phyloP scores from a whole-genome alignment of 805 yeast genomes.

The Saturnispora bothae region DNA sequence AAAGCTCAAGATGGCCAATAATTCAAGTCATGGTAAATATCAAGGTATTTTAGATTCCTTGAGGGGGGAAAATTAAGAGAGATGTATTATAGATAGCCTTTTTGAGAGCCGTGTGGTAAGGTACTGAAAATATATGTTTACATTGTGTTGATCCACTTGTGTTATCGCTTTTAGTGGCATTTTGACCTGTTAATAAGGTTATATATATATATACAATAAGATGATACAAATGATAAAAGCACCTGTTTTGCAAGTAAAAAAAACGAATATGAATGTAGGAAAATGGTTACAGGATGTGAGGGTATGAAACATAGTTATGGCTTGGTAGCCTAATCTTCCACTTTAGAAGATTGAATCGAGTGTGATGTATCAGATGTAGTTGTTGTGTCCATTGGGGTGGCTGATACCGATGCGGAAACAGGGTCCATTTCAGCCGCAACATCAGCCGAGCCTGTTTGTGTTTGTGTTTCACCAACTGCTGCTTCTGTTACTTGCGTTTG shows the following conservation, averaged over 20 bases:
- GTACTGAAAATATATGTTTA: no score
- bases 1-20: slow-evolving; percentile 60
- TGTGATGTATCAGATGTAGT: not conserved
- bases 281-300: no score
- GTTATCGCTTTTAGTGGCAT: no score
- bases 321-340: not conserved
- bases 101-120: no score
- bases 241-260: no score
- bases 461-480: not conserved
- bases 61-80: not conserved
- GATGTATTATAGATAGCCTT: no score
- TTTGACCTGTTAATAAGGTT: no score
- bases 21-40: slow-evolving; percentile 68
- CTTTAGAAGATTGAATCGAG: slow-evolving; percentile 1
- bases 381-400: not conserved
- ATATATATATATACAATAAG: no score
- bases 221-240: no score
- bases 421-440: not conserved
- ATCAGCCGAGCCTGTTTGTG: not conserved
- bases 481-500: not conserved
- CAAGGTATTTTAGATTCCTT: slow-evolving; percentile 43
- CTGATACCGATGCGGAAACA: no score
- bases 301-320: not conserved
- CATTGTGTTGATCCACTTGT: no score
- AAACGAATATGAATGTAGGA: no score